Evolutionary conservation across 176 grass and related monocot genomes (phyloP).

Genomic region (sorghum (Sorghum bicolor)): Sorghum_bicolor_NCBIv3 NC_012878.2:23708001-23708500

Average conservation of each 20-base stretch:
- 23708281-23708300: too few relatives aligned
- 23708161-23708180: slow-evolving; percentile 8
- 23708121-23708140: not conserved
- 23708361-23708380: not conserved
- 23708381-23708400: not conserved
- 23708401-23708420: not conserved
- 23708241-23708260: too few relatives aligned
- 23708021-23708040: not conserved
- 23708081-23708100: too few relatives aligned
- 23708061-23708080: too few relatives aligned
- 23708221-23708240: not conserved
- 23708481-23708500: not conserved
- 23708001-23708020: not conserved
- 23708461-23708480: not conserved
- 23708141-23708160: not conserved
- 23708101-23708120: not conserved
- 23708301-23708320: too few relatives aligned
- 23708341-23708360: not conserved
- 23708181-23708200: not conserved
- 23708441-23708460: not conserved
- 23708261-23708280: too few relatives aligned
- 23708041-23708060: not conserved
- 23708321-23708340: not conserved
- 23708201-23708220: not conserved
- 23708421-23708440: slow-evolving; percentile 16